Conservation (phyloP, 1,284 basidiomycete genomes). For the Dichomitus squalens region DNA sequence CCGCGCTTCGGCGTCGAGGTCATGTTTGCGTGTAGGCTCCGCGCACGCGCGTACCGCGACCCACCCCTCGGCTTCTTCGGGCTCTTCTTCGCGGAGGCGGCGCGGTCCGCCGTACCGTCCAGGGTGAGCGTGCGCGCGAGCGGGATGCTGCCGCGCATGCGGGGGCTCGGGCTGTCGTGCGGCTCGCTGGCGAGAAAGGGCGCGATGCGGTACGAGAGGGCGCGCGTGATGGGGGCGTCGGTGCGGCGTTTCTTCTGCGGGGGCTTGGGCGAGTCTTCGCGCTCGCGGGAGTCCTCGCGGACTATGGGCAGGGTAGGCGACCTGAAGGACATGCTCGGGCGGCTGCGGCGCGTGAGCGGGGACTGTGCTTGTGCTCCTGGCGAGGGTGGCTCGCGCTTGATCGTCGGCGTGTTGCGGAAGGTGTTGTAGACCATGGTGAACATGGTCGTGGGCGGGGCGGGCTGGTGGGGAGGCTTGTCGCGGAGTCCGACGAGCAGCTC, state of each 20-base stretch:
- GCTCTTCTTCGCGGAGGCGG: not conserved
- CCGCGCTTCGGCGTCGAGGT: conserved; percentile 33
- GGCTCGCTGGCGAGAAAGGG: conserved; percentile 7
- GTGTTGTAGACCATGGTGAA: not conserved
- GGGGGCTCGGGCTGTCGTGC: not conserved
- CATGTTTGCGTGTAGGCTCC: conserved; percentile 19
- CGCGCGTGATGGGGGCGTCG: conserved; percentile 18
- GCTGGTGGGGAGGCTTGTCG: conserved; percentile 11
- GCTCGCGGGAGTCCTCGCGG: conserved; percentile 21
- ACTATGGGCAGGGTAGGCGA: conserved; percentile 20
- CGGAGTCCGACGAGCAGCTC: conserved; percentile 57
- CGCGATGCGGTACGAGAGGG: conserved; percentile 24
- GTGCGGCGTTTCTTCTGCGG: conserved; percentile 24
- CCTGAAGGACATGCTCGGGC: conserved; percentile 9
- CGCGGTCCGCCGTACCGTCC: not conserved
- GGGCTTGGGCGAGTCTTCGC: conserved; percentile 3
- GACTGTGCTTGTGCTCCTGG: conserved; percentile 23
- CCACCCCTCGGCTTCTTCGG: not conserved
- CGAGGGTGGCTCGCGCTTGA: not conserved
- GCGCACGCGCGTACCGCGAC: conserved; percentile 22
- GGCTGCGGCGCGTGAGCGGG: conserved; percentile 19
- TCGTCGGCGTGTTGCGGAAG: not conserved
- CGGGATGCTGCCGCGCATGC: not conserved
- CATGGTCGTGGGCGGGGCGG: conserved; percentile 3
- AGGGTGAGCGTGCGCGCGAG: not conserved